These are phyloP conservation scores for Ogataea henricii DNA, from an alignment of 805 yeast genomes.

Conservation along the genomic window DNA sequence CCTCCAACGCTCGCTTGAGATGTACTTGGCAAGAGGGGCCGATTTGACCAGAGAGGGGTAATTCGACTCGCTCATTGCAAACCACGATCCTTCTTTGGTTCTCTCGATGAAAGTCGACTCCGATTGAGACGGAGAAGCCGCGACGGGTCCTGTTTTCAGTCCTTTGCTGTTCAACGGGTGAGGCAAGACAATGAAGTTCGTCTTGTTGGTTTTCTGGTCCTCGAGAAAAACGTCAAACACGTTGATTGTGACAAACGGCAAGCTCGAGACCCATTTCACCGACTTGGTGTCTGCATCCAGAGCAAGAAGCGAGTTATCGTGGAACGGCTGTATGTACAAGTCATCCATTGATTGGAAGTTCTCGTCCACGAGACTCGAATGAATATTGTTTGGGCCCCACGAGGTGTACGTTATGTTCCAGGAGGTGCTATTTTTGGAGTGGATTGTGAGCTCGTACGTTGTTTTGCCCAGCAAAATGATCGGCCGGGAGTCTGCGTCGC, in stretches of 20 bases:
- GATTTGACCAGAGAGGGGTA: constrained; percentile 82
- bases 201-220: constrained; percentile 18
- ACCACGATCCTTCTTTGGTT: constrained; percentile 71
- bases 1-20: constrained; percentile 46
- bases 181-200: constrained; percentile 56
- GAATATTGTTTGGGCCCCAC: constrained; percentile 92
- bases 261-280: constrained; percentile 76
- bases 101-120: constrained; percentile 66
- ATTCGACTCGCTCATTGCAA: constrained; percentile 74
- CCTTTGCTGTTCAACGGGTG: constrained; percentile 55
- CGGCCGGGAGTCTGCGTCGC: constrained; percentile 21
- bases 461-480: constrained; percentile 68
- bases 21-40: constrained; percentile 75
- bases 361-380: constrained; percentile 51
- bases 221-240: constrained; percentile 72
- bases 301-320: constrained; percentile 77
- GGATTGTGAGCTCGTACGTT: constrained; percentile 72
- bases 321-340: constrained; percentile 79
- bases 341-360: constrained; percentile 65
- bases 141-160: not conserved
- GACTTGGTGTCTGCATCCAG: constrained; percentile 66
- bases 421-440: constrained; percentile 64
- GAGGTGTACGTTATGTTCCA: constrained; percentile 87
- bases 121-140: constrained; percentile 23
- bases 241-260: constrained; percentile 71